A percentile compares a stretch with the other conserved stretches of the same genome.
phyloP scores from a whole-genome alignment of 108 stramenopile species.

The Discostella pseudostelligera region DNA sequence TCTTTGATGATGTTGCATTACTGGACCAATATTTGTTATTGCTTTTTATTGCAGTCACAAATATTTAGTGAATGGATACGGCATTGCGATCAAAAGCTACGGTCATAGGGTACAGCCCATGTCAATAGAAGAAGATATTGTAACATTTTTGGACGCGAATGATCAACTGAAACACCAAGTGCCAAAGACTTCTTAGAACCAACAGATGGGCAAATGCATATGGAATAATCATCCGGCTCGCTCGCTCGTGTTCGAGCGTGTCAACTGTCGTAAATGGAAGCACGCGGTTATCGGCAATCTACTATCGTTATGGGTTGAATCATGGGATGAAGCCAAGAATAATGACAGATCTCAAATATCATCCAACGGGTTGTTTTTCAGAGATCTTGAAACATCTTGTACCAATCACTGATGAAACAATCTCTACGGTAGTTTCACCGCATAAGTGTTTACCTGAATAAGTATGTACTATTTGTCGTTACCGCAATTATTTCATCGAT shows the following conservation, averaged over 20 bases:
- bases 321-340: conserved; percentile 4
- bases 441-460: too few species aligned
- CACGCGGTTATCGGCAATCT: too few species aligned
- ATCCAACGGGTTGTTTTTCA: neutral
- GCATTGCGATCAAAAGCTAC: conserved; percentile 62
- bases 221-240: neutral
- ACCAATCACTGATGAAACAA: neutral
- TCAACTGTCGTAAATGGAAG: too few species aligned
- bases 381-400: conserved; percentile 10
- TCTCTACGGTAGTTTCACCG: too few species aligned
- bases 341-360: conserved; percentile 18
- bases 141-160: conserved; percentile 48
- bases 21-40: neutral
- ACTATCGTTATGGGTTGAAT: neutral
- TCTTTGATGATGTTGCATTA: neutral
- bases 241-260: too few species aligned
- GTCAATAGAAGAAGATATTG: conserved; percentile 60
- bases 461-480: too few species aligned
- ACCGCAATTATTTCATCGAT: too few species aligned
- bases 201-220: too few species aligned
- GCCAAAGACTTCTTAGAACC: too few species aligned
- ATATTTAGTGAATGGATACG: conserved; percentile 70
- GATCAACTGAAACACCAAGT: conserved; percentile 15
- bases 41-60: conserved; percentile 47
- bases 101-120: conserved; percentile 56